A percentile compares a stretch with the other conserved stretches of the same genome.
These are phyloP conservation scores for Curvularia lunata DNA, from an alignment of 2,329 filamentous ascomycete species.

Conservation along the genomic window DNA sequence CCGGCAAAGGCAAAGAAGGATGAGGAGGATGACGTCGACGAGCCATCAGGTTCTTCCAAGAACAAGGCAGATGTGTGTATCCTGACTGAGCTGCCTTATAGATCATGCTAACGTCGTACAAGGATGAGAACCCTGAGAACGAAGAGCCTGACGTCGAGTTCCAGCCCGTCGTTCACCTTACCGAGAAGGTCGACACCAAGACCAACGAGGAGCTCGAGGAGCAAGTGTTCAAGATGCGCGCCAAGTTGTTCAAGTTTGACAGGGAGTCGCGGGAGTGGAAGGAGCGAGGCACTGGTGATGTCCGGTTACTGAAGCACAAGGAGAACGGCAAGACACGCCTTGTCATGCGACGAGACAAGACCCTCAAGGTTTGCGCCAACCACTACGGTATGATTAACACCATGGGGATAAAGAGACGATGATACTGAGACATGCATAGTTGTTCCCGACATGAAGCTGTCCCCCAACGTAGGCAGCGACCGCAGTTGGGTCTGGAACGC, in stretches of 20 bases:
- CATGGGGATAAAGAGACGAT: constrained; percentile 9
- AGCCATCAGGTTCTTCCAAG: constrained; percentile 83
- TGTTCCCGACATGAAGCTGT: constrained; percentile 98
- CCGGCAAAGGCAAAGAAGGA: constrained; percentile 95
- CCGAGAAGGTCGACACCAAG: constrained; percentile 95
- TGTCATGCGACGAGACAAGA: constrained; percentile 99
- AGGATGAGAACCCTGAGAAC: constrained; percentile 80
- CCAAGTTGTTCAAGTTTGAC: constrained; percentile 99
- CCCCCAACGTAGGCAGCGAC: constrained; percentile 96
- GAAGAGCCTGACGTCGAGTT: constrained; percentile 96
- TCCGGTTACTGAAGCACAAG: constrained; percentile 96
- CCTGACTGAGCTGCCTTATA: neutral
- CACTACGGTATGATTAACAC: constrained; percentile 80
- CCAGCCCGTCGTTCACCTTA: constrained; percentile 93
- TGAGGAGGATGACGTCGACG: constrained; percentile 71
- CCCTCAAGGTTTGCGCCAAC: constrained; percentile 99
- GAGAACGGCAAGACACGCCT: constrained; percentile 97
- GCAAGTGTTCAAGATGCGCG: constrained; percentile 98
- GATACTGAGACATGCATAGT: constrained; percentile 61
- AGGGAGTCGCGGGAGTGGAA: constrained; percentile 95
- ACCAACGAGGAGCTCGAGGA: constrained; percentile 99
- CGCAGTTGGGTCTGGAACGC: constrained; percentile 99
- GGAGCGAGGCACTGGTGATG: constrained; percentile 96
- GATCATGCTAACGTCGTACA: constrained; percentile 23
- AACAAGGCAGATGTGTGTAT: constrained; percentile 52